phyloP scores from a whole-genome alignment of 805 yeast species.

The Candida khao-thaluensis region DNA sequence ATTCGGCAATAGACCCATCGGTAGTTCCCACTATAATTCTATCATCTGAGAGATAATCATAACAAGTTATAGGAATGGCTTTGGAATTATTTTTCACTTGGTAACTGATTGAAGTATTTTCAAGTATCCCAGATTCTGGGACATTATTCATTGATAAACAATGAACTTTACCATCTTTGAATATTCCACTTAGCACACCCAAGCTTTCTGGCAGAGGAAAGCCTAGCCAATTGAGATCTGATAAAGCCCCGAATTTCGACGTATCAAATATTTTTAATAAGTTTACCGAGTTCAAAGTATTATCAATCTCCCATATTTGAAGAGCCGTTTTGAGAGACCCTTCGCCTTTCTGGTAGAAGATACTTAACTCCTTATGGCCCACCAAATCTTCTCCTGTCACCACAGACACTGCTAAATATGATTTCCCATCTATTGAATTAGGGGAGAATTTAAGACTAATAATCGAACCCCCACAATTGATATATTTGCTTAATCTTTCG shows the following conservation, averaged over 20 bases:
- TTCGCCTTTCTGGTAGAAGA: conserved; percentile 22
- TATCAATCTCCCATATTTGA: conserved; percentile 44
- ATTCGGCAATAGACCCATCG: conserved; percentile 62
- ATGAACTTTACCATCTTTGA: conserved; percentile 58
- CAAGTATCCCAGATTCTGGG: conserved; percentile 16
- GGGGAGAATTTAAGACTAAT: conserved; percentile 56
- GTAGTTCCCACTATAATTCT: conserved; percentile 55
- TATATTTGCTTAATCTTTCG: conserved; percentile 8
- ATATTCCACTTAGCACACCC: conserved; percentile 51
- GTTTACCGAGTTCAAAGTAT: conserved; percentile 22
- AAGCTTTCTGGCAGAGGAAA: conserved; percentile 24
- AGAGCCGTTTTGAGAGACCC: conserved; percentile 35
- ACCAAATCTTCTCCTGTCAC: conserved; percentile 30
- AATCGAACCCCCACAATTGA: conserved; percentile 52
- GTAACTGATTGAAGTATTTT: conserved; percentile 25
- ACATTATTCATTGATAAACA: conserved; percentile 38
- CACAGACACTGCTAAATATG: conserved; percentile 52
- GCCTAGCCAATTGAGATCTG: conserved; percentile 42
- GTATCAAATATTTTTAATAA: conserved; percentile 29
- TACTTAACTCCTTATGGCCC: conserved; percentile 29
- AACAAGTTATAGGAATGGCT: conserved; percentile 40
- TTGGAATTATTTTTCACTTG: conserved; percentile 10
- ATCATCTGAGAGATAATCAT: conserved; percentile 45
- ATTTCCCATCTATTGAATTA: conserved; percentile 20
- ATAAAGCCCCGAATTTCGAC: conserved; percentile 44